Evolutionary conservation across 1,284 basidiomycete species (phyloP).

Genomic region (Volvariella surrecta): DNA sequence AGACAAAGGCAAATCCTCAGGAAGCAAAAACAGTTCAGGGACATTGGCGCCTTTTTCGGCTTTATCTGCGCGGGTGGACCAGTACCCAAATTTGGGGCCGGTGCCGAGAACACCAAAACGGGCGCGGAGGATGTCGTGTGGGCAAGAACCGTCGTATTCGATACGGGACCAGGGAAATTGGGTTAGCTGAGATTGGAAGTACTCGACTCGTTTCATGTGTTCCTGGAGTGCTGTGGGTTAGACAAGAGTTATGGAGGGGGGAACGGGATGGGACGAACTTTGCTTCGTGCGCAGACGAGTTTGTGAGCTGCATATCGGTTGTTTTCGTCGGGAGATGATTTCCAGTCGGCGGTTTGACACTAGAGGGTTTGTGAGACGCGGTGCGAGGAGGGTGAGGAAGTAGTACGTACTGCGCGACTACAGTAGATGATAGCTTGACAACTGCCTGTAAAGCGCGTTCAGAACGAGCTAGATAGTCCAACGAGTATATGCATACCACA

Average conservation of each 20-base stretch:
- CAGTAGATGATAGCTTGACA: slow-evolving; percentile 6
- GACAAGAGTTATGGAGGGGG: background rate
- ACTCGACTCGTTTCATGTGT: slow-evolving; percentile 6
- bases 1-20: background rate
- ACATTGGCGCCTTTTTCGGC: background rate
- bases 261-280: background rate
- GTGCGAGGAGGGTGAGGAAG: background rate
- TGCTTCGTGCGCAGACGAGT: slow-evolving; percentile 3
- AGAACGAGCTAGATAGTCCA: background rate
- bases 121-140: slow-evolving; percentile 5
- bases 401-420: slow-evolving; percentile 1
- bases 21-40: background rate
- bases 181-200: slow-evolving; percentile 4
- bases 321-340: background rate
- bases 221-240: slow-evolving; percentile 1
- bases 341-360: slow-evolving; percentile 9
- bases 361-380: background rate
- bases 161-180: slow-evolving; percentile 8
- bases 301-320: slow-evolving; percentile 2
- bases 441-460: background rate
- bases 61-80: background rate
- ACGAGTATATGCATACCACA: background rate
- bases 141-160: slow-evolving; percentile 6
- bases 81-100: slow-evolving; percentile 5
- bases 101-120: slow-evolving; percentile 3